These are phyloP conservation scores for Artemisia tridentata DNA, from an alignment of 129 eudicot genomes.

Conservation along the genomic window DNA sequence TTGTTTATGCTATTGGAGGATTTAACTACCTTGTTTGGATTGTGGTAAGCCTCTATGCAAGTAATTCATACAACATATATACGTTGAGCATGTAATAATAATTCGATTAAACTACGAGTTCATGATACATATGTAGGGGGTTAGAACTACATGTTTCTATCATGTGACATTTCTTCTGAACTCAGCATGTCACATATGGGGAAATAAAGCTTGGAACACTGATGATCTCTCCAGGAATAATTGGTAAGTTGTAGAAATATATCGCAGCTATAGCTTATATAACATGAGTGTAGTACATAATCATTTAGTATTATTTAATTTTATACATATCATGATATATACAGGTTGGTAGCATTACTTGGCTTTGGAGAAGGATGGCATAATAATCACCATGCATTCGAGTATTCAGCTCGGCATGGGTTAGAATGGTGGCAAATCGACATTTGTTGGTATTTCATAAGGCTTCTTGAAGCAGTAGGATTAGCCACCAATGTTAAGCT, in stretches of 20 bases:
- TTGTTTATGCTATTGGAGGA: constrained; percentile 4
- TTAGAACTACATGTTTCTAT: not conserved
- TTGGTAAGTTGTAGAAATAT: not conserved
- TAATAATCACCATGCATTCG: constrained; percentile 3
- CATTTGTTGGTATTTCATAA: not conserved
- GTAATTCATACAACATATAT: not conserved
- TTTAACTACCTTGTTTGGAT: constrained; percentile 22
- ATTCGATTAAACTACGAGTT: not conserved
- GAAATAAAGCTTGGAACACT: not conserved
- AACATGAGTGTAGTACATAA: not conserved
- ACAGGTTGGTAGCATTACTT: not conserved
- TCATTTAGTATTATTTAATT: not conserved
- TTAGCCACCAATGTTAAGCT: not conserved
- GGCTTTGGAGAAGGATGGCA: constrained; percentile 9
- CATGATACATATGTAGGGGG: not conserved
- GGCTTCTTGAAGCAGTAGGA: constrained; percentile 4
- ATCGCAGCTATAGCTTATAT: not conserved
- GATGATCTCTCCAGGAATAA: not conserved
- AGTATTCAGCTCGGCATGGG: not conserved
- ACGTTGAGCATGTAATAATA: not conserved
- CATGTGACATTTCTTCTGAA: not conserved
- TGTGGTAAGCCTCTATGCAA: constrained; percentile 1
- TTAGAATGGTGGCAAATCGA: constrained; percentile 3
- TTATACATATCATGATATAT: not conserved
- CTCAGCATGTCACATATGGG: constrained; percentile 7